Base-by-base conservation (phyloP, 106 monocot genomes). In the Phalaenopsis aphrodite region DNA sequence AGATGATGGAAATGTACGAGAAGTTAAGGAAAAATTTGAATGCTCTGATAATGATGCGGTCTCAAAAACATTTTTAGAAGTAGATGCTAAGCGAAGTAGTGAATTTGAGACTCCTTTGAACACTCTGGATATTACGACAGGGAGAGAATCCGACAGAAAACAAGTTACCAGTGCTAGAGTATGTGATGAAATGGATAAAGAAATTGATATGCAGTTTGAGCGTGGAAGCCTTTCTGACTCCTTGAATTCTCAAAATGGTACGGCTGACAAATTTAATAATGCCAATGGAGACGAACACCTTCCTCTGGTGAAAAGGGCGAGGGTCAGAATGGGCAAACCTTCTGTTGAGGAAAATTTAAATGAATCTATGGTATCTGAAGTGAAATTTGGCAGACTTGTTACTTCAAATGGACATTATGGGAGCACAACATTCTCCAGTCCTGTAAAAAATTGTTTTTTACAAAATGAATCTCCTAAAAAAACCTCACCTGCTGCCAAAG, bases 231-330 rank as follows among this genome's bases (percentile, higher is more conserved):
- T 48, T 69, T 77, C 75, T 30, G 55, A 68, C 42, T 82, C 78
- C 42, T 78, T 79, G 21, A 80, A 81, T 83, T 85, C 57, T 80
- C 65, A 56, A 30, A 83, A 83, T 64, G 85, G 79, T 52, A 39
- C 75, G 72, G 78, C 55, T 83, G 82, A 85, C 17, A 85, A 45
- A 75, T 15, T 56, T 86, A 77, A 18, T 64, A 89, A 87, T 43
- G 82, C 84, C 41, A 87, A 93, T 88, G 95, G 99, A 72, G 99
- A 99, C 82, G 88, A 93, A 75, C 95, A 99, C 84, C 91, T 99
- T 52, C 99, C 99, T 73, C 81, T 95, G 83, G 95, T 99, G 78
- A 99, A 99, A 87, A 91, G 99, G 87, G 99, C 99, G 77, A 93
- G 99, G 77, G 91, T 91, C 16, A 80, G 99, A 5, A 93, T 93